A percentile compares a stretch with the other conserved stretches of the same genome.
Evolutionary conservation across 106 monocot genomes (phyloP).

Genomic region (Acorus calamus): DNA sequence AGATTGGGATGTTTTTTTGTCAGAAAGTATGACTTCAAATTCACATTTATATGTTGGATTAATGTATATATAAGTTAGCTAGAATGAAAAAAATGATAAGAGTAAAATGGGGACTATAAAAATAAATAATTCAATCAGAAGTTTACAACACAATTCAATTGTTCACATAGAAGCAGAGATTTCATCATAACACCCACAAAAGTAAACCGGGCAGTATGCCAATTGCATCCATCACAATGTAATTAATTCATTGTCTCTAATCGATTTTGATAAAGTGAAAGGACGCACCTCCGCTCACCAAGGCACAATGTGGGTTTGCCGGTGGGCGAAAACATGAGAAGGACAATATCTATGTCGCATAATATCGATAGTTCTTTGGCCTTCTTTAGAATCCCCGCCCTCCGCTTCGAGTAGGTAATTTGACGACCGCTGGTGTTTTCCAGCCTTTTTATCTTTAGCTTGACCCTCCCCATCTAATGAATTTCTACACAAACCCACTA

Average conservation of each 20-base stretch:
- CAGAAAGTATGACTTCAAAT: too few relatives aligned
- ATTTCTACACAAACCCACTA: background rate
- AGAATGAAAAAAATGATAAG: too few relatives aligned
- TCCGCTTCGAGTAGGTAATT: slow-evolving; percentile 1
- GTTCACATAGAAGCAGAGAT: too few relatives aligned
- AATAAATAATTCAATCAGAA: too few relatives aligned
- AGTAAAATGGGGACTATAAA: too few relatives aligned
- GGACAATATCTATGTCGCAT: background rate
- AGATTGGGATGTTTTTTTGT: too few relatives aligned
- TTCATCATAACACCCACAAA: too few relatives aligned
- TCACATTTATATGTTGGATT: too few relatives aligned
- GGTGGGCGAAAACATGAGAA: slow-evolving; percentile 1
- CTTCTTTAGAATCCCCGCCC: background rate
- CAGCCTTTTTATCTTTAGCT: background rate
- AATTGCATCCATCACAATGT: background rate
- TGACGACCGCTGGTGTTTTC: background rate
- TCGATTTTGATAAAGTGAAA: too few relatives aligned
- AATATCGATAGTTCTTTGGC: background rate
- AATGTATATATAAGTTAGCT: too few relatives aligned
- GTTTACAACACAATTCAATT: too few relatives aligned
- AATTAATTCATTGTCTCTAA: background rate
- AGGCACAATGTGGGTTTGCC: slow-evolving; percentile 2
- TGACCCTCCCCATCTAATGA: background rate
- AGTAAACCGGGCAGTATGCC: too few relatives aligned
- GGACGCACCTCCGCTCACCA: background rate